Percentiles rank a stretch among this genome's conserved stretches.
These are phyloP conservation scores for Spongispora temasekensis DNA, from an alignment of 1,284 basidiomycete species.

Conservation along the genomic window DNA sequence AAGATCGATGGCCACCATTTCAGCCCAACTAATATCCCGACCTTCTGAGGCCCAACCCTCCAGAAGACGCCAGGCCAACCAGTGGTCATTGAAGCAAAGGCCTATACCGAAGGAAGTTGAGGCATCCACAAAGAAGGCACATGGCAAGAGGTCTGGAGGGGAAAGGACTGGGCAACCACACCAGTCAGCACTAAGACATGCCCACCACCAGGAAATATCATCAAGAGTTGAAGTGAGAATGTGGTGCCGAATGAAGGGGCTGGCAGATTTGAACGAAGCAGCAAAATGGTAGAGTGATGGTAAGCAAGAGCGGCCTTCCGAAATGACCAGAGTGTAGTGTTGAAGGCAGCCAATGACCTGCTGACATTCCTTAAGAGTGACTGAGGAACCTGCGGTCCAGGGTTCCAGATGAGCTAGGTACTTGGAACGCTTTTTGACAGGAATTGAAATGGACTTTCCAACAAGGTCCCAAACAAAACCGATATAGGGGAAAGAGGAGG, in stretches of 20 bases:
- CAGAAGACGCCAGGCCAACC: neutral
- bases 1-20: neutral
- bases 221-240: too few species aligned
- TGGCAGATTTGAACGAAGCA: neutral
- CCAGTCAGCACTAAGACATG: too few species aligned
- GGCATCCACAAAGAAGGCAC: neutral
- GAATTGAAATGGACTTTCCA: slow-evolving; percentile 6
- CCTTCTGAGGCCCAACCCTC: neutral
- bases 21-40: neutral
- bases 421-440: slow-evolving; percentile 3
- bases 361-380: slow-evolving; percentile 2
- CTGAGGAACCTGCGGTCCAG: neutral
- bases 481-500: slow-evolving; percentile 13
- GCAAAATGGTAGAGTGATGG: neutral
- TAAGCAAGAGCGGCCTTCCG: neutral
- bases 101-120: neutral
- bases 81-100: neutral
- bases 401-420: neutral
- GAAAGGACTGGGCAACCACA: too few species aligned
- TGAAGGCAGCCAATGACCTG: neutral
- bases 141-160: too few species aligned
- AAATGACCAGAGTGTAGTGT: neutral
- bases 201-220: too few species aligned
- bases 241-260: neutral
- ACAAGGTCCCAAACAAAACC: slow-evolving; percentile 23